phyloP scores from a whole-genome alignment of 108 stramenopile species.

The Nannochloropsis salina region DNA sequence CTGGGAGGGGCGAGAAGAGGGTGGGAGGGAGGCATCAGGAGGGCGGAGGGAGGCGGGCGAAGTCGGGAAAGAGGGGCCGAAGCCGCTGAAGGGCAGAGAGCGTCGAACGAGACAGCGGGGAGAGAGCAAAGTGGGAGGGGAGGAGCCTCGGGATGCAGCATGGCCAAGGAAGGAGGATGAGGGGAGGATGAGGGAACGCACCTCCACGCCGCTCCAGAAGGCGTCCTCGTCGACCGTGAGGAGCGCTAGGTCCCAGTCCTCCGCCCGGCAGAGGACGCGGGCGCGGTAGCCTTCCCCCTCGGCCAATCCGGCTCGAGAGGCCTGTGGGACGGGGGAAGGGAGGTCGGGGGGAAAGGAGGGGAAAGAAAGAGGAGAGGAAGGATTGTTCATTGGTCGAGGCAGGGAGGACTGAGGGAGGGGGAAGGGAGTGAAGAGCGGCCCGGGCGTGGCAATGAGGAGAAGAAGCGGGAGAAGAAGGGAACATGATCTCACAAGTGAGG shows the following conservation, averaged over 20 bases:
- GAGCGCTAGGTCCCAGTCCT: not conserved
- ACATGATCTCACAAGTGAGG: too few species aligned
- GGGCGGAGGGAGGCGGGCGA: not conserved
- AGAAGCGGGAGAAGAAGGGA: too few species aligned
- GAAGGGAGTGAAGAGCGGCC: not conserved
- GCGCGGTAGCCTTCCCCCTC: not conserved
- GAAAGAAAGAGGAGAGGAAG: not conserved
- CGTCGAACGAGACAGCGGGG: not conserved
- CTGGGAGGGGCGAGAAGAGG: not conserved
- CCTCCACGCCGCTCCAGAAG: not conserved
- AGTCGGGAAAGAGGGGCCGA: not conserved
- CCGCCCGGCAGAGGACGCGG: not conserved
- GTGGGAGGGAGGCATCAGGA: not conserved
- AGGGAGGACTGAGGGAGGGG: not conserved
- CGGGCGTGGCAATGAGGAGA: too few species aligned
- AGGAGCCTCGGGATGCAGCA: not conserved
- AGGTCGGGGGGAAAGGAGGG: not conserved
- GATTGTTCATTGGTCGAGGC: not conserved
- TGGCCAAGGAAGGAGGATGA: not conserved
- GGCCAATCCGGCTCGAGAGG: not conserved
- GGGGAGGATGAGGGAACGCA: not conserved
- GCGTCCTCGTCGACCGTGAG: not conserved
- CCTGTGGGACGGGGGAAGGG: not conserved
- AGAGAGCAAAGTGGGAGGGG: not conserved
- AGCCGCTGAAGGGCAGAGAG: not conserved